A percentile compares a stretch with the other conserved stretches of the same genome.
These are phyloP conservation scores for Talaromyces verruculosus DNA, from an alignment of 2,329 filamentous ascomycete species.

Conservation along the genomic window DNA sequence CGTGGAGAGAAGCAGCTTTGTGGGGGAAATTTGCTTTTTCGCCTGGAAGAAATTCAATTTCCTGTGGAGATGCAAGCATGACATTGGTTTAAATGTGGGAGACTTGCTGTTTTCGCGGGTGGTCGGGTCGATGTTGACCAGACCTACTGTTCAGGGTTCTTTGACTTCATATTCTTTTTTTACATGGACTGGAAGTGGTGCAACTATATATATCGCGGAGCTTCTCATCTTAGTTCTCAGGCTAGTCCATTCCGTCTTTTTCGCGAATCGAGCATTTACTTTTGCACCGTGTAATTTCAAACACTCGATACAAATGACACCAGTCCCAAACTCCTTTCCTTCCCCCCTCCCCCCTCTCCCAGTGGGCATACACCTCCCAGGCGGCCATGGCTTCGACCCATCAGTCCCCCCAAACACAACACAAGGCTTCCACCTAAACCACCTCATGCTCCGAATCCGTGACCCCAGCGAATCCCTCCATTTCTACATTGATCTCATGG, in stretches of 20 bases:
- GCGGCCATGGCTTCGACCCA: conserved; percentile 26
- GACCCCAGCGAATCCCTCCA: conserved; percentile 37
- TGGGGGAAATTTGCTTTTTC: background rate
- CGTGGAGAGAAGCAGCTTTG: background rate
- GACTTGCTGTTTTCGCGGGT: background rate
- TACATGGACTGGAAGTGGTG: no score
- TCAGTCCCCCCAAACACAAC: conserved; percentile 30
- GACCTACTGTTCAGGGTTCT: background rate
- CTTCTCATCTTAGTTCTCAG: background rate
- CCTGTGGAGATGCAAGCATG: background rate
- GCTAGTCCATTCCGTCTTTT: background rate
- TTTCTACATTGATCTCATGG: conserved; percentile 42
- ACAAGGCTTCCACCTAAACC: conserved; percentile 39
- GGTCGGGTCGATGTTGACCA: background rate
- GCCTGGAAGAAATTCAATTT: background rate
- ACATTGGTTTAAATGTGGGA: background rate
- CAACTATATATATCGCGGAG: background rate
- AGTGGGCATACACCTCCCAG: conserved; percentile 2
- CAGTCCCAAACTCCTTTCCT: conserved; percentile 8
- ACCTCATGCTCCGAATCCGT: conserved; percentile 40
- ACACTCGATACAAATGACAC: background rate
- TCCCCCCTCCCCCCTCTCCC: conserved; percentile 9
- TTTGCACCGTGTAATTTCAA: background rate
- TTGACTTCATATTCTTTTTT: background rate
- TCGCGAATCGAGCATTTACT: background rate